A percentile compares a stretch with the other conserved stretches of the same genome.
Evolutionary conservation across 345 rosid species (phyloP).

Genomic region (Lumnitzera racemosa): DNA sequence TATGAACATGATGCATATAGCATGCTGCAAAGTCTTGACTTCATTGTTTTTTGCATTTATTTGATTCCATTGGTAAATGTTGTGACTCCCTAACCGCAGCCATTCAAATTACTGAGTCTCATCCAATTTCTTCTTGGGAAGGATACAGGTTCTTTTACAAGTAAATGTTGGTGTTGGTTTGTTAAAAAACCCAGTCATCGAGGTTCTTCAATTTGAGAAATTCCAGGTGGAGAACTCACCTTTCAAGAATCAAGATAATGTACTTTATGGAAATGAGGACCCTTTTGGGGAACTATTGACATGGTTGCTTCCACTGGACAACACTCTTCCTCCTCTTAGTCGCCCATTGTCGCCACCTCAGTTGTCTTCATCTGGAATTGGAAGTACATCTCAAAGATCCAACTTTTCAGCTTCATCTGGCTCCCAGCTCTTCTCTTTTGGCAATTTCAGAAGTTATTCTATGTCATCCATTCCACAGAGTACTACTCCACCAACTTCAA

Average conservation of each 20-base stretch:
- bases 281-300: slow-evolving; percentile 72
- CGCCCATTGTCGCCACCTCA: slow-evolving; percentile 56
- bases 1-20: too few species aligned
- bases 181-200: slow-evolving; percentile 75
- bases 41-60: too few species aligned
- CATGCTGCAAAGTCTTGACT: too few species aligned
- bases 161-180: slow-evolving; percentile 72
- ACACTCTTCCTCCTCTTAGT: slow-evolving; percentile 47
- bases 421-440: slow-evolving; percentile 80
- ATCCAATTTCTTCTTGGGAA: slow-evolving; percentile 65
- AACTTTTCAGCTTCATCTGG: slow-evolving; percentile 44
- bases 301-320: slow-evolving; percentile 95
- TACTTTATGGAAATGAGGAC: slow-evolving; percentile 34
- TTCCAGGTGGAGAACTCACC: slow-evolving; percentile 29
- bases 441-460: slow-evolving; percentile 91
- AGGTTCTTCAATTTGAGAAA: slow-evolving; percentile 97
- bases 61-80: too few species aligned
- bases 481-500: slow-evolving; percentile 43
- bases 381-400: slow-evolving; percentile 45
- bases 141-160: slow-evolving; percentile 94
- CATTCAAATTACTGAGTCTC: slow-evolving; percentile 32
- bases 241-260: slow-evolving; percentile 28
- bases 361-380: slow-evolving; percentile 46
- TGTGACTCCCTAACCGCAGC: background rate
- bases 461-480: slow-evolving; percentile 95